Percentiles rank a stretch among this genome's conserved stretches.
Evolutionary conservation across 345 rosid genomes (phyloP).

Genomic region (Camelina sativa): DNA sequence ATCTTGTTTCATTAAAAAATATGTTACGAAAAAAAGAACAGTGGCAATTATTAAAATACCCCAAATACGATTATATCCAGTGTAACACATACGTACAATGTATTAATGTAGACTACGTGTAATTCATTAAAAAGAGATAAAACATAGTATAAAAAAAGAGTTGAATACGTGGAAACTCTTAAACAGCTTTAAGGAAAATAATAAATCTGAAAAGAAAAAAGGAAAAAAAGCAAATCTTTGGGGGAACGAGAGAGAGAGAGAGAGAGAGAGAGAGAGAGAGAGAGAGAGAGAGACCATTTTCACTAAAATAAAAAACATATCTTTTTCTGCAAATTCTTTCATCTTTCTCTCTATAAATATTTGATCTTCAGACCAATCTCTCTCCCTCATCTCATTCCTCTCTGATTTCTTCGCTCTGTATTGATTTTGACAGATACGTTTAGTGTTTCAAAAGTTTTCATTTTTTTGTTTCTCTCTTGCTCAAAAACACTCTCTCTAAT

Average conservation of each 20-base stretch:
- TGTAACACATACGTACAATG: background rate
- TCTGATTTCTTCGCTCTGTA: background rate
- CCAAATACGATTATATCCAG: too few species aligned
- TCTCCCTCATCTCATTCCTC: slow-evolving; percentile 16
- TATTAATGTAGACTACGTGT: slow-evolving; percentile 8
- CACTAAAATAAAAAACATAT: slow-evolving; percentile 8
- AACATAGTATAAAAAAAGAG: background rate
- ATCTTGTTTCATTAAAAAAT: too few species aligned
- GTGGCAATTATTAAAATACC: too few species aligned
- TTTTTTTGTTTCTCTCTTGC: background rate
- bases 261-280: background rate
- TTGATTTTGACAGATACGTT: too few species aligned
- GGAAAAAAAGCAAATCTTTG: slow-evolving; percentile 24
- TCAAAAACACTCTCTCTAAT: background rate
- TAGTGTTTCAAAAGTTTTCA: too few species aligned
- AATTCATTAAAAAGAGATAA: slow-evolving; percentile 2
- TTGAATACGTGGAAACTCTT: slow-evolving; percentile 29
- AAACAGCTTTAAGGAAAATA: background rate
- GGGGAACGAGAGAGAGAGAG: slow-evolving; percentile 15
- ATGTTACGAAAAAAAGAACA: too few species aligned
- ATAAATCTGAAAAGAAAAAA: background rate
- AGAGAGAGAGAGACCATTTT: slow-evolving; percentile 14
- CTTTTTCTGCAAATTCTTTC: slow-evolving; percentile 13
- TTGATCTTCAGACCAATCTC: slow-evolving; percentile 21
- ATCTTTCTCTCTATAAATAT: slow-evolving; percentile 39